These are phyloP conservation scores for Monotropa hypopitys DNA, from an alignment of 179 eudicot species.

Conservation along the genomic window DNA sequence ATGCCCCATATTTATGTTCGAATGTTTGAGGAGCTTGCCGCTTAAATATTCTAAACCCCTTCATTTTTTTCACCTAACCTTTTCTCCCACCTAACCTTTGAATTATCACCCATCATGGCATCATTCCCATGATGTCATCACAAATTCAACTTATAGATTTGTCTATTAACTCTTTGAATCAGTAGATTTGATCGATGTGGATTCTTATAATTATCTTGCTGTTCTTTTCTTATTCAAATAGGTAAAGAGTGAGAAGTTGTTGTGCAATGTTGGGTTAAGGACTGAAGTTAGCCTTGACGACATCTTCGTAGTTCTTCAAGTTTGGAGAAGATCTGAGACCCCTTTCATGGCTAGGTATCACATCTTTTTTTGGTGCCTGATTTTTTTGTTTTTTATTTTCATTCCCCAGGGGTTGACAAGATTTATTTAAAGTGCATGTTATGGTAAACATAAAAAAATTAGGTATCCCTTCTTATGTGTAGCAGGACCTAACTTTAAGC, in stretches of 20 bases:
- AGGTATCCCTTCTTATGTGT: background rate
- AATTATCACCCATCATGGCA: too few species aligned
- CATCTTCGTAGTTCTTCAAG: slow-evolving; percentile 38
- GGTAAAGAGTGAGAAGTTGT: slow-evolving; percentile 54
- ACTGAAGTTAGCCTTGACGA: slow-evolving; percentile 64
- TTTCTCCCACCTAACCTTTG: too few species aligned
- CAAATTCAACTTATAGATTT: background rate
- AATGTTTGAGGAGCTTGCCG: too few species aligned
- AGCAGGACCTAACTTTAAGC: background rate
- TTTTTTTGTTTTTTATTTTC: background rate
- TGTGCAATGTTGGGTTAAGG: slow-evolving; percentile 62
- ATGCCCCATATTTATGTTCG: too few species aligned
- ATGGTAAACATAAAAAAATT: background rate
- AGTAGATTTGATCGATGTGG: background rate
- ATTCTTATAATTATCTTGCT: background rate
- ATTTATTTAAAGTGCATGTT: background rate
- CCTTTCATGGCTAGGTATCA: slow-evolving; percentile 64
- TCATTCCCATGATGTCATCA: too few species aligned
- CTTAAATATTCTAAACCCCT: too few species aligned
- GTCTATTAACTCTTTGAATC: background rate
- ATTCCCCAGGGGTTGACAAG: background rate
- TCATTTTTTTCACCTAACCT: too few species aligned
- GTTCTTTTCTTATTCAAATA: slow-evolving; percentile 24
- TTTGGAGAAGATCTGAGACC: slow-evolving; percentile 45
- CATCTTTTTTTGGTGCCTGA: background rate